Evolutionary conservation across 2,329 filamentous ascomycete species (phyloP), one percentile per base, ranked within the genome.

Genomic region (Aspergillus versicolor): DNA sequence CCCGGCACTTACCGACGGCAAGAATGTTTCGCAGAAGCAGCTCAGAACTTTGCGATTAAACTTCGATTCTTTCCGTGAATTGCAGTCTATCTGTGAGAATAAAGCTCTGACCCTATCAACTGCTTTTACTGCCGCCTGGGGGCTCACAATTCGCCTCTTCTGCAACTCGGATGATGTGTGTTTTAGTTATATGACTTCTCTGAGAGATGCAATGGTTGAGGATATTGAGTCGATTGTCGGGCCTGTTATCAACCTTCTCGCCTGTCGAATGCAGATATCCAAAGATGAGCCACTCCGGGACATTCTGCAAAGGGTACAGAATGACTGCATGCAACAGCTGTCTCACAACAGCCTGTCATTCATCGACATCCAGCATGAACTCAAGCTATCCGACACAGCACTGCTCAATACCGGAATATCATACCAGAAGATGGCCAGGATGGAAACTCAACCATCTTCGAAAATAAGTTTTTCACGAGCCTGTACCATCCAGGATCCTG

Each of bases 51-150:
- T 72, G 19, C 64, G 67, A 1, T 61, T 76, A 19, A 65, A 69
- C 5, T 71, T 72, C 30, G 62, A 52, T 6, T 62, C 64, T 3
- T 58, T 76, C 17, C 24, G 50, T 0, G 65, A 65, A 5, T 65
- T 80, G 1, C 75, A 75, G 43, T 53, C 21, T 0, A 66, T 72
- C 9, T 82, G 80, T 59, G 75, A 78, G 40, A 62, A 67, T 6
- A 67, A 74, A 47, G 76, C 76, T 4, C 69, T 82, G 17, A 83
- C 81, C 0, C 54, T 82, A 2, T 76, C 81, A 2, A 82, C 81
- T 56, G 73, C 76, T 0, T 77, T 92, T 3, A 89, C 96, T 70
- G 87, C 89, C 3, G 79, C 87, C 2, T 96, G 92, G 88, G 75
- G 86, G 0, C 79, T 83, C 1, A 84, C 86, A 0, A 74, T 96